Evolutionary conservation across 164 flowering plant species (phyloP).

Genomic region (Vitis amurensis): DNA sequence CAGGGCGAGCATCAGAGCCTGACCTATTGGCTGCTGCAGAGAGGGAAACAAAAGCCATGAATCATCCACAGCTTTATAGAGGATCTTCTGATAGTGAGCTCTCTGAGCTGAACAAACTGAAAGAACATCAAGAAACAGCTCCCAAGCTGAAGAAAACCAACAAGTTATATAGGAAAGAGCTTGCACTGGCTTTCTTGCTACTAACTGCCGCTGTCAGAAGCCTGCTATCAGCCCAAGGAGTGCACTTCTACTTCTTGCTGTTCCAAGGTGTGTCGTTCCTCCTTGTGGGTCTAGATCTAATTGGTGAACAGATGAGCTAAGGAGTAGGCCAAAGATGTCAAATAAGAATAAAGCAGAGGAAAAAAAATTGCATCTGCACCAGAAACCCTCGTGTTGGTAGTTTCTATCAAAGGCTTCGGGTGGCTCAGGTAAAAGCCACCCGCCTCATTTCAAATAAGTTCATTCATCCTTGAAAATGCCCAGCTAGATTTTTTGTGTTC

Average conservation of each 20-base stretch:
- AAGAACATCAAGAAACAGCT: background rate
- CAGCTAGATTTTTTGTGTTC: no score
- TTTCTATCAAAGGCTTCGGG: no score
- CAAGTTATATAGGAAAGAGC: slow-evolving; percentile 12
- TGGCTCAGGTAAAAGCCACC: no score
- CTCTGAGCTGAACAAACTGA: background rate
- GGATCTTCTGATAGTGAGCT: background rate
- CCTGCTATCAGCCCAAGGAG: slow-evolving; percentile 8
- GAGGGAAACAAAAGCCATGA: slow-evolving; percentile 6
- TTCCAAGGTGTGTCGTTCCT: slow-evolving; percentile 11
- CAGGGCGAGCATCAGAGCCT: slow-evolving; percentile 24
- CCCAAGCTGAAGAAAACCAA: slow-evolving; percentile 1
- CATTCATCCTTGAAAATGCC: no score
- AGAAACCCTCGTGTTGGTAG: no score
- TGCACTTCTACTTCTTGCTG: slow-evolving; percentile 14
- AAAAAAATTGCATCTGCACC: no score
- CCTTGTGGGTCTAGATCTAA: slow-evolving; percentile 9
- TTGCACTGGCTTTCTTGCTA: slow-evolving; percentile 13
- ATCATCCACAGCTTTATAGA: background rate
- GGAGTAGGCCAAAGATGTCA: no score
- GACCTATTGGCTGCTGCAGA: slow-evolving; percentile 16
- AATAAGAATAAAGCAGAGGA: no score
- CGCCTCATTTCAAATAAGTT: no score
- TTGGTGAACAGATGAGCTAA: slow-evolving; percentile 11
- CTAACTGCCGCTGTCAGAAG: slow-evolving; percentile 12